Evolutionary conservation across 768 basidiomycete species (phyloP), one percentile per base, ranked within the genome.

Genomic region (Paxillus involutus): DNA sequence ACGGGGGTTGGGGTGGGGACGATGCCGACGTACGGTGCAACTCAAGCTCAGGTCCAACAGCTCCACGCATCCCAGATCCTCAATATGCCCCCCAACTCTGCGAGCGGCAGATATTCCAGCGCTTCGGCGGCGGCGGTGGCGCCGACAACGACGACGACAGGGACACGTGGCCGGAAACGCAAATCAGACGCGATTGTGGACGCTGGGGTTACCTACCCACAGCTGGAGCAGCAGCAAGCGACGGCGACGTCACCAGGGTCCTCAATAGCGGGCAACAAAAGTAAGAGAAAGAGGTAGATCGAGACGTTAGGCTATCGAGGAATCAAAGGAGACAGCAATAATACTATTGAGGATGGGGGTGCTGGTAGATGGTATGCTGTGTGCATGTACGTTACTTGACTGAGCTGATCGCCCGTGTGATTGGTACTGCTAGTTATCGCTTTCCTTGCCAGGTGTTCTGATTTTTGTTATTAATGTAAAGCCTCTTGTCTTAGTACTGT

Each of bases 131-230:
- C 6, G 5, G 26, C 26, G 4, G n/a, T n/a, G n/a, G 4, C 26
- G 6, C 2, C 26, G 26, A 3, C 21, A 3, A 43, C 32, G 33
- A 14, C 26, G 12, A 46, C 45, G 13, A 21, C 36, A 1, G 52
- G 53, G 29, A 5, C 54, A 11, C 65, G 66, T 0, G 68, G 66
- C 24, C 63, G 70, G 56, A 77, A 77, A 57, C 68, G 77, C 47
- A 79, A 79, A 63, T 78, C 75, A 50, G 72, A 73, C 3, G 57
- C 55, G 53, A 52, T 62, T 21, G 6, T 45, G 45, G 69, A 71
- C n/a, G 52, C 30, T 14, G 46, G 41, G 3, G n/a, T 47, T 36
- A 2, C 21, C 16, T 47, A 39, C 45, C 44, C 4, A 32, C 11
- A 33, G 19, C 52, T 30, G 30, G 58, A 45, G 17, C 40, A 14